Percentiles rank a stretch among this genome's conserved stretches.
phyloP scores from a whole-genome alignment of 2,329 filamentous ascomycete species.

The Colletotrichum sp. region DNA sequence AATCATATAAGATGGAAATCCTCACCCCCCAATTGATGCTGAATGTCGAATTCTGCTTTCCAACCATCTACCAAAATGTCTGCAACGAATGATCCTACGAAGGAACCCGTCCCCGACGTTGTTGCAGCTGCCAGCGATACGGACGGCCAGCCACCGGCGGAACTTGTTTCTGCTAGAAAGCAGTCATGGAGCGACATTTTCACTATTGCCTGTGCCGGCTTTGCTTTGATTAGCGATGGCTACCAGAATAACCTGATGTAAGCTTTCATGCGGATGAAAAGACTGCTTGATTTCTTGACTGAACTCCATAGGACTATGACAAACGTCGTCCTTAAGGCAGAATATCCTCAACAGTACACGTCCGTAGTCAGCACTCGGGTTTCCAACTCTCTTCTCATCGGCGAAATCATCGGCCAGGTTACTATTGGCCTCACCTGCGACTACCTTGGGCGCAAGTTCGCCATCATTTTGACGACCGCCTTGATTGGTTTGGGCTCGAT shows the following conservation, averaged over 20 bases:
- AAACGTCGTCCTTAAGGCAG: slow-evolving; percentile 34
- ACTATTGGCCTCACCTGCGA: slow-evolving; percentile 49
- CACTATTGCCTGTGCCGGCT: slow-evolving; percentile 34
- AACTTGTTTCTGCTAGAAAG: neutral
- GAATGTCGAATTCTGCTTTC: neutral
- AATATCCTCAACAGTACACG: slow-evolving; percentile 40
- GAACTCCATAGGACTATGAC: slow-evolving; percentile 27
- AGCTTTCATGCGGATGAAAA: neutral
- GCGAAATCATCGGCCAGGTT: slow-evolving; percentile 47
- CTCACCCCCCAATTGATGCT: neutral
- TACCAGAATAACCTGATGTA: slow-evolving; percentile 42
- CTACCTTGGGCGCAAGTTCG: slow-evolving; percentile 52
- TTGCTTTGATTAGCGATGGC: slow-evolving; percentile 39
- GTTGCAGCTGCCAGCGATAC: neutral
- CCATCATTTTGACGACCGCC: slow-evolving; percentile 50
- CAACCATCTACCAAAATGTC: neutral
- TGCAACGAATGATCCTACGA: neutral
- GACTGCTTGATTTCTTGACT: neutral
- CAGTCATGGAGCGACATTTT: slow-evolving; percentile 30
- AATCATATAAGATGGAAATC: neutral
- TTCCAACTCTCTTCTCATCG: slow-evolving; percentile 45
- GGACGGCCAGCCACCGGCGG: neutral
- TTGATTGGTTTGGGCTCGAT: slow-evolving; percentile 53
- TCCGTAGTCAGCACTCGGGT: slow-evolving; percentile 43
- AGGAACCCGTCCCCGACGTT: neutral